phyloP scores from a whole-genome alignment of 192 early-diverging fungal genomes.

The Thamnidium elegans region DNA sequence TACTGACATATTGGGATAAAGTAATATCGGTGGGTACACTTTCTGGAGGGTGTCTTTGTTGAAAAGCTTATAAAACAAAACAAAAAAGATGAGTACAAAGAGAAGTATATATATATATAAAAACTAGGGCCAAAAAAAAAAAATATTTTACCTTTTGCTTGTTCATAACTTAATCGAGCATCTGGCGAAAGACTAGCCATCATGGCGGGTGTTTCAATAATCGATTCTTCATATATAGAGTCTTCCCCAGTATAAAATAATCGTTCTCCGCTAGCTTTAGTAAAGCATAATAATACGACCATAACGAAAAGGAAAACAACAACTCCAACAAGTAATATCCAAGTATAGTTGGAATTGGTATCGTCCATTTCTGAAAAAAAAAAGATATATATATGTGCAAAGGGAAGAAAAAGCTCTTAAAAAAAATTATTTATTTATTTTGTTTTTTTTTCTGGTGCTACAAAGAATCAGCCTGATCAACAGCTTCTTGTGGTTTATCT shows the following conservation, averaged over 20 bases:
- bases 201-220: constrained; percentile 26
- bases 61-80: constrained; percentile 59
- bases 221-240: constrained; percentile 22
- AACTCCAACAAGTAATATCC: constrained; percentile 26
- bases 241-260: constrained; percentile 13
- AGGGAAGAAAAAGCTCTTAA: neutral
- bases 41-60: constrained; percentile 65
- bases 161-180: constrained; percentile 40
- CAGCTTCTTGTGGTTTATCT: constrained; percentile 67
- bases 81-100: neutral
- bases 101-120: constrained; percentile 4
- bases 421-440: neutral
- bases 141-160: constrained; percentile 31
- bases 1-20: constrained; percentile 64
- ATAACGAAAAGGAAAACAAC: constrained; percentile 20
- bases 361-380: neutral
- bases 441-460: constrained; percentile 13
- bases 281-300: constrained; percentile 27
- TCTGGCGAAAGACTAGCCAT: constrained; percentile 38
- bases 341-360: constrained; percentile 7
- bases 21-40: constrained; percentile 73
- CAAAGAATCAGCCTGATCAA: constrained; percentile 42
- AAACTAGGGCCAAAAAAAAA: neutral
- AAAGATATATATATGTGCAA: neutral
- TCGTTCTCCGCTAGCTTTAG: constrained; percentile 6